phyloP scores from a whole-genome alignment of 331 rosid species.

The Erythrophleum ivorense region DNA sequence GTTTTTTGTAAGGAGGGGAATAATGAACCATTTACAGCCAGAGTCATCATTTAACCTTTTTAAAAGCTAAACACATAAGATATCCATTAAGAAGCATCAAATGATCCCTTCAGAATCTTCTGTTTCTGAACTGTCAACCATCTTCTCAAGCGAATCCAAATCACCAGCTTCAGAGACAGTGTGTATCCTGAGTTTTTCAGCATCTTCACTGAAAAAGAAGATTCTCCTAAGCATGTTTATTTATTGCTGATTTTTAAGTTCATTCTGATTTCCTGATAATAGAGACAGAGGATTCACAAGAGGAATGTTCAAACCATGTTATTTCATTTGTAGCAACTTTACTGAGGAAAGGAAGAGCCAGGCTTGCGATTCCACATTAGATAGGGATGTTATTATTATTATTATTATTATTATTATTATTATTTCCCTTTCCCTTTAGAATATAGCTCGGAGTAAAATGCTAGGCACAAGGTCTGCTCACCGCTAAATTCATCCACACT shows the following conservation, averaged over 20 bases:
- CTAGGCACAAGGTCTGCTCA: not conserved
- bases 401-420: not conserved
- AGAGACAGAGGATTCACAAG: not conserved
- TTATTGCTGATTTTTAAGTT: not conserved
- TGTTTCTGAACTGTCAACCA: constrained; percentile 74
- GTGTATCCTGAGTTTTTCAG: constrained; percentile 76
- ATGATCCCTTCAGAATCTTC: constrained; percentile 55
- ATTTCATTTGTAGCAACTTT: constrained; percentile 18
- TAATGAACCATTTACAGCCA: constrained; percentile 29
- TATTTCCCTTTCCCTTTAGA: not conserved
- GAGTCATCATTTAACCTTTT: constrained; percentile 23
- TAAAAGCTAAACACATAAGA: constrained; percentile 7
- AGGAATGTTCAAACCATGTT: constrained; percentile 2
- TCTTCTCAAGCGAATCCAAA: constrained; percentile 77
- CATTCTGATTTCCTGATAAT: constrained; percentile 3
- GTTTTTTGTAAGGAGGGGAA: constrained; percentile 11
- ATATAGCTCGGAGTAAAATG: constrained; percentile 12
- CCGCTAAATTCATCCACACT: constrained; percentile 6
- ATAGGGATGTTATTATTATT: not conserved
- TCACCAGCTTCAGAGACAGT: constrained; percentile 80
- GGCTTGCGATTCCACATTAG: not conserved
- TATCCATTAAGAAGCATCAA: constrained; percentile 45
- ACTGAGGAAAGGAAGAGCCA: not conserved
- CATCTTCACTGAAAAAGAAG: constrained; percentile 74
- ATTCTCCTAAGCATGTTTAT: constrained; percentile 26